Percentiles rank a stretch among this genome's conserved stretches.
These are phyloP conservation scores for Aristolochia californica DNA, from an alignment of 164 flowering plant genomes.

Conservation along the genomic window DNA sequence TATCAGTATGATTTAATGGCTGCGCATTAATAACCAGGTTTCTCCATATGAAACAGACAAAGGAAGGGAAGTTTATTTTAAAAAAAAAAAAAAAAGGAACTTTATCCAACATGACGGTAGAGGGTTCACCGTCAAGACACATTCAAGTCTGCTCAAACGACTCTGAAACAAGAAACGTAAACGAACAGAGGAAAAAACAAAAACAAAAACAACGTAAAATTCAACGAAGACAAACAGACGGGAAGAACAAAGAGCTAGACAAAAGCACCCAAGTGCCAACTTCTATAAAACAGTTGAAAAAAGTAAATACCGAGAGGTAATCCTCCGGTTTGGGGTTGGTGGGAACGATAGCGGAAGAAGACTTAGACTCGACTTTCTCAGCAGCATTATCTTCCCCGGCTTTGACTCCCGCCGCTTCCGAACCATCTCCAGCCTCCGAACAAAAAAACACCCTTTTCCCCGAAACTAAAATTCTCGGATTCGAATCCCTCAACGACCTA, in stretches of 20 bases:
- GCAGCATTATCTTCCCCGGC: constrained; percentile 14
- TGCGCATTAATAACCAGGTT: too few species aligned
- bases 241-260: background rate
- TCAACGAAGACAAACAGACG: too few species aligned
- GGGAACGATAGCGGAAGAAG: constrained; percentile 62
- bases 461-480: constrained; percentile 18
- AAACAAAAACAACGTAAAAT: too few species aligned
- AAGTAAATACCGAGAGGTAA: constrained; percentile 44
- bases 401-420: constrained; percentile 22
- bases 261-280: background rate
- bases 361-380: constrained; percentile 36
- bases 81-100: background rate
- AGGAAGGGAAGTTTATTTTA: background rate
- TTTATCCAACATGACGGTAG: too few species aligned
- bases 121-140: too few species aligned
- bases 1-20: too few species aligned
- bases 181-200: too few species aligned
- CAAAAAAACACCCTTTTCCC: constrained; percentile 47
- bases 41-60: too few species aligned
- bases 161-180: too few species aligned
- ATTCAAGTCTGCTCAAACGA: too few species aligned
- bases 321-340: constrained; percentile 71
- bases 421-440: constrained; percentile 55
- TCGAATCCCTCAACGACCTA: constrained; percentile 24
- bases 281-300: background rate